Evolutionary conservation across 2,329 filamentous ascomycete species (phyloP).

Genomic region (Rhinocladiella mackenziei): DNA sequence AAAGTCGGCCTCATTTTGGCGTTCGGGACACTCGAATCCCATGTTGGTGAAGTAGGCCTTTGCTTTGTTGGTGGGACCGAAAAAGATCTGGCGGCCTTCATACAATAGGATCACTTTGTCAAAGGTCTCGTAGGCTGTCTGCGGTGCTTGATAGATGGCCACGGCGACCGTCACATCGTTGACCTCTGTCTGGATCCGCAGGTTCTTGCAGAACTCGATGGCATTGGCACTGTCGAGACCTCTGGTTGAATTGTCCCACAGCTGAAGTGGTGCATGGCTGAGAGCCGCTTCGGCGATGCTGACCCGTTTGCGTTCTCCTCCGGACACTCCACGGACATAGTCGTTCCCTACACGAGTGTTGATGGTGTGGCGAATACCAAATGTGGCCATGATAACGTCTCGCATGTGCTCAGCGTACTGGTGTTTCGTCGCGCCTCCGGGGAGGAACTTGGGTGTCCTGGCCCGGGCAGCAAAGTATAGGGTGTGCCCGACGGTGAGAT

Average conservation of each 20-base stretch:
- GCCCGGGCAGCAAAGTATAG: constrained; percentile 57
- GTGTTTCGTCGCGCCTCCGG: constrained; percentile 41
- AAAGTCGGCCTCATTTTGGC: constrained; percentile 69
- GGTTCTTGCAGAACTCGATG: constrained; percentile 54
- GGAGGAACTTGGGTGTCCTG: constrained; percentile 44
- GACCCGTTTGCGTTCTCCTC: constrained; percentile 60
- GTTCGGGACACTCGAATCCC: constrained; percentile 65
- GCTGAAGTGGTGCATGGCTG: constrained; percentile 43
- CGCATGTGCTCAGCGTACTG: constrained; percentile 44
- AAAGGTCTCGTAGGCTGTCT: constrained; percentile 58
- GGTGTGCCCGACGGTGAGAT: constrained; percentile 73
- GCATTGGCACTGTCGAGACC: constrained; percentile 56
- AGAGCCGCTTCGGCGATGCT: constrained; percentile 53
- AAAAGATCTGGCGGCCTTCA: constrained; percentile 74
- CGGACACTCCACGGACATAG: constrained; percentile 60
- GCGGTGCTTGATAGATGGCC: constrained; percentile 55
- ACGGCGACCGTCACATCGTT: constrained; percentile 51
- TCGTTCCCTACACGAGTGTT: constrained; percentile 53
- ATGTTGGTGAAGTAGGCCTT: constrained; percentile 64
- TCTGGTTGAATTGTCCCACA: constrained; percentile 49
- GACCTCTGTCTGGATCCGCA: constrained; percentile 50
- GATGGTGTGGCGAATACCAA: constrained; percentile 46
- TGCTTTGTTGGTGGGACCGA: constrained; percentile 59
- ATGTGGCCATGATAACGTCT: constrained; percentile 48
- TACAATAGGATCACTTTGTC: constrained; percentile 73